Conservation (phyloP, 2,329 filamentous ascomycete species). For the Coleophoma eucalyptorum region DNA sequence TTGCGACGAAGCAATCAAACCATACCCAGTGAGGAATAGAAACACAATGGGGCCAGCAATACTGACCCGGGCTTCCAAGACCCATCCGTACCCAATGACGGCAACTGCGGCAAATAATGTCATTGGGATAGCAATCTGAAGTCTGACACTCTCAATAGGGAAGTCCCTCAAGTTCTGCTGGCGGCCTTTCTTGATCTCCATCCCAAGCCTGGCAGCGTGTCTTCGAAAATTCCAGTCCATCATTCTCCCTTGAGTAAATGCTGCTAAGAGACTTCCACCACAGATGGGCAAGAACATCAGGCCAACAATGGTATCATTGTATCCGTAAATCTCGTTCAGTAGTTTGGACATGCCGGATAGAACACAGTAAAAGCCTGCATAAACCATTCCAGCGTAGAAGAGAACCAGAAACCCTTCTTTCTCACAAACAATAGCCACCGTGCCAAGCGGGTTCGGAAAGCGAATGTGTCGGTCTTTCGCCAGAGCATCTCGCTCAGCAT, state of each 20-base stretch:
- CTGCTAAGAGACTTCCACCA: slow-evolving; percentile 39
- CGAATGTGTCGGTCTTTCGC: slow-evolving; percentile 26
- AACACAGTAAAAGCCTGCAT: slow-evolving; percentile 45
- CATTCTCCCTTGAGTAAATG: slow-evolving; percentile 43
- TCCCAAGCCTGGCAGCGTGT: slow-evolving; percentile 48
- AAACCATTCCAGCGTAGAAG: slow-evolving; percentile 34
- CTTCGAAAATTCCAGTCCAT: slow-evolving; percentile 67
- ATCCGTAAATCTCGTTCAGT: slow-evolving; percentile 47
- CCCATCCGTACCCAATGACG: slow-evolving; percentile 50
- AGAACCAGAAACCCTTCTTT: slow-evolving; percentile 41
- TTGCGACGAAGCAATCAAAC: slow-evolving; percentile 52
- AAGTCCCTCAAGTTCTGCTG: slow-evolving; percentile 45
- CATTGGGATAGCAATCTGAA: slow-evolving; percentile 46
- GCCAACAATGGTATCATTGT: slow-evolving; percentile 51
- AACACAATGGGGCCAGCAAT: slow-evolving; percentile 44
- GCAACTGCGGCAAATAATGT: slow-evolving; percentile 43
- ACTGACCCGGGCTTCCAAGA: slow-evolving; percentile 35
- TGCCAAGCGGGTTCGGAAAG: slow-evolving; percentile 35
- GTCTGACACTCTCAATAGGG: slow-evolving; percentile 46
- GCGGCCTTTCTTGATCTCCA: slow-evolving; percentile 49
- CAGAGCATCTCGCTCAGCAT: slow-evolving; percentile 22
- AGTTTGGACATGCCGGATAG: slow-evolving; percentile 37
- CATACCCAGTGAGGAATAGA: slow-evolving; percentile 41
- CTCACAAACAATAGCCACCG: slow-evolving; percentile 36
- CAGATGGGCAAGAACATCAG: slow-evolving; percentile 48